These are phyloP conservation scores for Hypoxylon cercidicola DNA, from an alignment of 495 filamentous ascomycete genomes.

Conservation along the genomic window DNA sequence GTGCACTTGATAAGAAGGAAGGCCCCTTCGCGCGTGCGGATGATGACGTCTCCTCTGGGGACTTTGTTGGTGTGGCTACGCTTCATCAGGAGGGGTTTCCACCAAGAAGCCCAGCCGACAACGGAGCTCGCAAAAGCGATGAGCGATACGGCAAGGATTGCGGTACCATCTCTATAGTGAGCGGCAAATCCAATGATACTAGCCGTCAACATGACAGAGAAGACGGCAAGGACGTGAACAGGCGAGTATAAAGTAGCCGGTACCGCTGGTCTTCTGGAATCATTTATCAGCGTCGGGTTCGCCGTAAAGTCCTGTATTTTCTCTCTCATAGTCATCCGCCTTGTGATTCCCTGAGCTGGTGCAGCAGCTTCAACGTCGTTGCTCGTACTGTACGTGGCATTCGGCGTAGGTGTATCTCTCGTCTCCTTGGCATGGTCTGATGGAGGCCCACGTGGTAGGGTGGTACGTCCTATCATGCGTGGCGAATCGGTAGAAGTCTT, in stretches of 20 bases:
- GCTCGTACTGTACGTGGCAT: constrained; percentile 13
- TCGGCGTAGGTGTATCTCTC: background rate
- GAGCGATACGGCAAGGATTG: constrained; percentile 58
- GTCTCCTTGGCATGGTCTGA: constrained; percentile 12
- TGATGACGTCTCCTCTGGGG: constrained; percentile 68
- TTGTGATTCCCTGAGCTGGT: constrained; percentile 38
- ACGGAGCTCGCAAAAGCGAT: constrained; percentile 61
- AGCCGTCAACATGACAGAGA: constrained; percentile 62
- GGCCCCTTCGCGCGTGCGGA: constrained; percentile 68
- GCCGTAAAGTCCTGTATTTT: constrained; percentile 50
- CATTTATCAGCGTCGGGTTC: constrained; percentile 49
- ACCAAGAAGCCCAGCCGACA: constrained; percentile 64
- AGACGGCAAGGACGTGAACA: constrained; percentile 61
- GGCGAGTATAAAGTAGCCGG: constrained; percentile 59
- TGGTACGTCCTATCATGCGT: background rate
- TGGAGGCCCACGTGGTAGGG: constrained; percentile 13
- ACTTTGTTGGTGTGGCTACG: constrained; percentile 61
- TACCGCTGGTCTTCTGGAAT: constrained; percentile 52
- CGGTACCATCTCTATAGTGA: constrained; percentile 62
- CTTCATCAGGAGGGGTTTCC: constrained; percentile 62
- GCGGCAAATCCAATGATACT: constrained; percentile 51
- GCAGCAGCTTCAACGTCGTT: constrained; percentile 33
- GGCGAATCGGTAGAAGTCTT: constrained; percentile 9
- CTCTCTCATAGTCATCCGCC: constrained; percentile 47
- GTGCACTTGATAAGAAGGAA: constrained; percentile 70